A percentile compares a stretch with the other conserved stretches of the same genome.
phyloP scores from a whole-genome alignment of 2,329 filamentous ascomycete genomes.

The Diplodia sapinea region DNA sequence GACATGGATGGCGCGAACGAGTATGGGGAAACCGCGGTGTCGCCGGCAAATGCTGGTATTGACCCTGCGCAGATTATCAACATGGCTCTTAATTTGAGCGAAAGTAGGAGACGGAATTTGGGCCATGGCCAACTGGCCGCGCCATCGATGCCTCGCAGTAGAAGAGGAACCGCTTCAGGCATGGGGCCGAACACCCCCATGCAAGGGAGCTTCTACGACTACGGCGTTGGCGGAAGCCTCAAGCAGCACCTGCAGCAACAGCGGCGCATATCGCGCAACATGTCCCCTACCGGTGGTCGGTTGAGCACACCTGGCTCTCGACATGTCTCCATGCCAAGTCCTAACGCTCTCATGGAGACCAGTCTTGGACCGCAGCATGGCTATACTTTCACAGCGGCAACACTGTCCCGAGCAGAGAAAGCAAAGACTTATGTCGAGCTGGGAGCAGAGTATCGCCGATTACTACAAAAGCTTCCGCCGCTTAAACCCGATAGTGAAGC shows the following conservation, averaged over 20 bases:
- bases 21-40: slow-evolving; percentile 29
- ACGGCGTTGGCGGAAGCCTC: slow-evolving; percentile 63
- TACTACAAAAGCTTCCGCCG: slow-evolving; percentile 80
- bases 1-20: slow-evolving; percentile 30
- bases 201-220: slow-evolving; percentile 48
- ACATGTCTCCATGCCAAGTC: slow-evolving; percentile 38
- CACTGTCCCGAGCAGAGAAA: slow-evolving; percentile 80
- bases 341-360: slow-evolving; percentile 30
- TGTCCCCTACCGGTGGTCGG: slow-evolving; percentile 61
- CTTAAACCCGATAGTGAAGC: slow-evolving; percentile 60
- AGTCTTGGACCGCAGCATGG: slow-evolving; percentile 45
- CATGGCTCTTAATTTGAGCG: slow-evolving; percentile 86
- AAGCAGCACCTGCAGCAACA: slow-evolving; percentile 75
- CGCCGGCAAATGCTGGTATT: slow-evolving; percentile 60
- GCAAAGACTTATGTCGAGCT: slow-evolving; percentile 86
- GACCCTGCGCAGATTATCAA: slow-evolving; percentile 91
- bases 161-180: slow-evolving; percentile 51
- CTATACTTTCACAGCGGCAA: slow-evolving; percentile 78
- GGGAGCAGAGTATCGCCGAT: slow-evolving; percentile 78
- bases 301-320: slow-evolving; percentile 34
- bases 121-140: slow-evolving; percentile 62
- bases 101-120: slow-evolving; percentile 71
- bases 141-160: slow-evolving; percentile 55
- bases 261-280: slow-evolving; percentile 65
- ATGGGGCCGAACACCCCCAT: slow-evolving; percentile 37